These are phyloP conservation scores for Cladophialophora exuberans DNA, from an alignment of 2,329 filamentous ascomycete species.

Conservation along the genomic window DNA sequence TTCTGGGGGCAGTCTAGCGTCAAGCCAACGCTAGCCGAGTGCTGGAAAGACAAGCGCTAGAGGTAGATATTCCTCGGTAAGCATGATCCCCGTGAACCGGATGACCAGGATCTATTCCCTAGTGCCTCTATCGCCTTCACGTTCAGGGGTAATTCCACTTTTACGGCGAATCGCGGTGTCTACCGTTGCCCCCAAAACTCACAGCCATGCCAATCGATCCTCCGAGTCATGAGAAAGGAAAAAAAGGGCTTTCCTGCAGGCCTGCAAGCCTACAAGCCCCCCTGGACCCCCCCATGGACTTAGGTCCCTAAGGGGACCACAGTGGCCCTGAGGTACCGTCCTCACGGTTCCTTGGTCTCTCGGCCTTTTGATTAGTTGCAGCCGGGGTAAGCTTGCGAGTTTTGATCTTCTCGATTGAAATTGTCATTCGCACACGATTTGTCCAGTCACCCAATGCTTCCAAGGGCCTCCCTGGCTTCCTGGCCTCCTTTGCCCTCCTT, in stretches of 20 bases:
- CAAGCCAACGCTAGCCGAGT: slow-evolving; percentile 11
- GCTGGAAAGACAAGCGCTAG: slow-evolving; percentile 18
- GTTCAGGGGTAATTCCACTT: slow-evolving; percentile 25
- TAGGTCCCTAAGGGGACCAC: no score
- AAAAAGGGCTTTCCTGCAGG: slow-evolving; percentile 2
- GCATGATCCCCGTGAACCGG: slow-evolving; percentile 27
- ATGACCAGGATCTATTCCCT: slow-evolving; percentile 29
- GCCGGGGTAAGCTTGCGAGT: not conserved
- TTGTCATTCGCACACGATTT: not conserved
- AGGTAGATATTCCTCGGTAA: slow-evolving; percentile 26
- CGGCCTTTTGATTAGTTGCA: slow-evolving; percentile 2
- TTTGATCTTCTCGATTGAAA: no score
- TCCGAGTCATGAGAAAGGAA: slow-evolving; percentile 18
- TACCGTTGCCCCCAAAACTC: not conserved
- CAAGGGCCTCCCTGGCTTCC: not conserved
- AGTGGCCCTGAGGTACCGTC: slow-evolving; percentile 26
- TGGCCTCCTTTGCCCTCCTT: slow-evolving; percentile 2
- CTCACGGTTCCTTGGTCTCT: slow-evolving; percentile 27
- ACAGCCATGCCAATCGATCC: slow-evolving; percentile 22
- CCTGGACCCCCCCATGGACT: no score
- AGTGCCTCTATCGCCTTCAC: slow-evolving; percentile 2
- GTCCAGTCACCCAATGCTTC: not conserved
- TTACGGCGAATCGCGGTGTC: slow-evolving; percentile 2
- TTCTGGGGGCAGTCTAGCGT: slow-evolving; percentile 24
- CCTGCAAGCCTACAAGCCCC: slow-evolving; percentile 5